Conservation (phyloP, 2,329 filamentous ascomycete genomes). For the Didymella arachidicola region DNA sequence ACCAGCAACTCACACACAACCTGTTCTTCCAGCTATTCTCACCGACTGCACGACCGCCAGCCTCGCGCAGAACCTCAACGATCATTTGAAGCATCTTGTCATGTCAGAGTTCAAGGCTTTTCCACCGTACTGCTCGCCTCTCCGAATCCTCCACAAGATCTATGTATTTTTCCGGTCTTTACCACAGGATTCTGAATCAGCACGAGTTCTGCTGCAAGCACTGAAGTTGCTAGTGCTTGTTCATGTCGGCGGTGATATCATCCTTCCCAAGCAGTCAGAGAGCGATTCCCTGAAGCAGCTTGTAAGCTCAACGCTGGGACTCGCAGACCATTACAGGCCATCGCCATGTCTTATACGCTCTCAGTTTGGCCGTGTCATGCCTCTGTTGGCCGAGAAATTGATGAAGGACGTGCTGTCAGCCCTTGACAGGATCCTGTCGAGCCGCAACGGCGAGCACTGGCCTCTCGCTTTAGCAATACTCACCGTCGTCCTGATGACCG, state of each 20-base stretch:
- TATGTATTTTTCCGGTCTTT: conserved; percentile 45
- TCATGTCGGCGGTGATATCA: conserved; percentile 50
- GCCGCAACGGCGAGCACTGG: conserved; percentile 44
- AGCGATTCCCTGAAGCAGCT: conserved; percentile 30
- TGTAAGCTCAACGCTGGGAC: conserved; percentile 29
- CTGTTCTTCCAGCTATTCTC: conserved; percentile 48
- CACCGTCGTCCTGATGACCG: conserved; percentile 47
- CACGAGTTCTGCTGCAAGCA: conserved; percentile 41
- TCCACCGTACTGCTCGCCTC: conserved; percentile 44
- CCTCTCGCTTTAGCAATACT: conserved; percentile 45
- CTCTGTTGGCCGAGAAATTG: conserved; percentile 39
- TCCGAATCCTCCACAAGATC: conserved; percentile 45
- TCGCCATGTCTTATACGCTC: conserved; percentile 52
- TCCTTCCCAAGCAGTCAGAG: conserved; percentile 32
- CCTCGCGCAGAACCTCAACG: conserved; percentile 38
- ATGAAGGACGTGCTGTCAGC: conserved; percentile 45
- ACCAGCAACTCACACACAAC: conserved; percentile 32
- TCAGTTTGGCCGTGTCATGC: conserved; percentile 49
- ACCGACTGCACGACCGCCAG: conserved; percentile 27
- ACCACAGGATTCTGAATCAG: conserved; percentile 23
- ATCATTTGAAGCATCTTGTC: conserved; percentile 45
- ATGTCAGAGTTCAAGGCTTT: conserved; percentile 45
- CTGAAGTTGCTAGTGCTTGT: conserved; percentile 52
- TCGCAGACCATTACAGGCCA: conserved; percentile 26
- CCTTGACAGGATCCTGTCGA: conserved; percentile 43